phyloP scores from a whole-genome alignment of 495 filamentous ascomycete species.

The Margaritispora aquatica region DNA sequence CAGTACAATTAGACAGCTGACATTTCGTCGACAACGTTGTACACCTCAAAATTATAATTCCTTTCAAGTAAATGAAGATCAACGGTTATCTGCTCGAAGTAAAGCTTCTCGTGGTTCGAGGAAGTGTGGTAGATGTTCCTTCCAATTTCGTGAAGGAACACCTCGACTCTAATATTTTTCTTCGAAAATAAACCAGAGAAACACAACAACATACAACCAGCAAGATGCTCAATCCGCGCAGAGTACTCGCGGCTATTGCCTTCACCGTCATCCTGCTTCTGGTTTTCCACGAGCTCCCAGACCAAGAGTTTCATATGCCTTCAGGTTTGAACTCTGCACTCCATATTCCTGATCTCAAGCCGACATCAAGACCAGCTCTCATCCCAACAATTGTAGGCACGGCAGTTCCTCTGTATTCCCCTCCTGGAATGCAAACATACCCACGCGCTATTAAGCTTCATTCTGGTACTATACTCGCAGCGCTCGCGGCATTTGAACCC shows the following conservation, averaged over 20 bases:
- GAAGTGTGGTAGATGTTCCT: too few species aligned
- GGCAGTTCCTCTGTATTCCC: not conserved
- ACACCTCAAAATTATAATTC: too few species aligned
- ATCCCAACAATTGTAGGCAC: not conserved
- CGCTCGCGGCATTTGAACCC: not conserved
- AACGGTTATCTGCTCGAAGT: too few species aligned
- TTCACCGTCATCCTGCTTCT: not conserved
- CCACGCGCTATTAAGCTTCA: constrained; percentile 1
- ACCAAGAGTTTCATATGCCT: not conserved
- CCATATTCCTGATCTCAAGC: not conserved
- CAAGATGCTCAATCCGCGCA: not conserved
- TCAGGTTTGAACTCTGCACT: not conserved
- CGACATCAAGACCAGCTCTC: not conserved
- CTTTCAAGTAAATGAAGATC: too few species aligned
- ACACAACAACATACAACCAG: too few species aligned
- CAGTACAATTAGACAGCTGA: too few species aligned
- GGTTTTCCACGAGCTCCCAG: not conserved
- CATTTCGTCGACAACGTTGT: too few species aligned
- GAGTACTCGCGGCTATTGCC: not conserved
- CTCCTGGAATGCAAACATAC: not conserved
- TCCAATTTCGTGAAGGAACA: too few species aligned
- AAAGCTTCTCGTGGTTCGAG: too few species aligned
- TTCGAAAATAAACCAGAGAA: too few species aligned
- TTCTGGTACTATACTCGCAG: not conserved
- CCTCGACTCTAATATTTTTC: too few species aligned